phyloP scores from a whole-genome alignment of 1,139 yeast genomes.

The Pichia sp. region DNA sequence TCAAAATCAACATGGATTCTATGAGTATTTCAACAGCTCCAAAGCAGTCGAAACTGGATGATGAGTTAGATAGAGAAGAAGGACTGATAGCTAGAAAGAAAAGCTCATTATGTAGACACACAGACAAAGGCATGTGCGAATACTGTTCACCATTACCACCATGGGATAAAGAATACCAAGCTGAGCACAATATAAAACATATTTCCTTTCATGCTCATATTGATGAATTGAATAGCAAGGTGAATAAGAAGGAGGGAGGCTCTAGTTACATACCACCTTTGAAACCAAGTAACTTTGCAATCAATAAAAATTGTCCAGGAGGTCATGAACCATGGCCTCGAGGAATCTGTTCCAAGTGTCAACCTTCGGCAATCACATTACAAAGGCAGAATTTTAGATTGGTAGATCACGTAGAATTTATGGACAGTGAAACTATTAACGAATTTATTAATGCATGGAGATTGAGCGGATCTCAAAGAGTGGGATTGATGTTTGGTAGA shows the following conservation, averaged over 20 bases:
- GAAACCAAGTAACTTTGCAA: conserved; percentile 59
- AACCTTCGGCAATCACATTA: conserved; percentile 89
- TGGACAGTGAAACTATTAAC: conserved; percentile 64
- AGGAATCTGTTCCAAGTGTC: conserved; percentile 96
- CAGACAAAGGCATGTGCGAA: conserved; percentile 95
- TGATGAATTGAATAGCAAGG: conserved; percentile 60
- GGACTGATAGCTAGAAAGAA: conserved; percentile 67
- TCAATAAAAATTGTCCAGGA: conserved; percentile 55
- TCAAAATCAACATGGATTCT: too few species aligned
- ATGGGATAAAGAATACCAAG: conserved; percentile 75
- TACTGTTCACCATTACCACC: conserved; percentile 95
- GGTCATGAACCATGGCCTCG: conserved; percentile 93
- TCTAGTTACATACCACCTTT: conserved; percentile 78
- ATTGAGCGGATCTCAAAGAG: conserved; percentile 74
- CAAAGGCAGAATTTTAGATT: conserved; percentile 86
- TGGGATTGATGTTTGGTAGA: conserved; percentile 77
- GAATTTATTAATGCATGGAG: conserved; percentile 90
- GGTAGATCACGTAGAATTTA: conserved; percentile 96
- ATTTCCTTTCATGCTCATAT: conserved; percentile 79
- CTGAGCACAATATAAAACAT: conserved; percentile 77
- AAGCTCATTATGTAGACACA: conserved; percentile 72
- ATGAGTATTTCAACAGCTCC: neutral
- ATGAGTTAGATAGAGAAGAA: conserved; percentile 50
- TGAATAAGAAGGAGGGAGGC: conserved; percentile 53
- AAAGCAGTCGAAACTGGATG: conserved; percentile 52